Conservation (phyloP, 306 rosid species). For the Castanea crenata region DNA sequence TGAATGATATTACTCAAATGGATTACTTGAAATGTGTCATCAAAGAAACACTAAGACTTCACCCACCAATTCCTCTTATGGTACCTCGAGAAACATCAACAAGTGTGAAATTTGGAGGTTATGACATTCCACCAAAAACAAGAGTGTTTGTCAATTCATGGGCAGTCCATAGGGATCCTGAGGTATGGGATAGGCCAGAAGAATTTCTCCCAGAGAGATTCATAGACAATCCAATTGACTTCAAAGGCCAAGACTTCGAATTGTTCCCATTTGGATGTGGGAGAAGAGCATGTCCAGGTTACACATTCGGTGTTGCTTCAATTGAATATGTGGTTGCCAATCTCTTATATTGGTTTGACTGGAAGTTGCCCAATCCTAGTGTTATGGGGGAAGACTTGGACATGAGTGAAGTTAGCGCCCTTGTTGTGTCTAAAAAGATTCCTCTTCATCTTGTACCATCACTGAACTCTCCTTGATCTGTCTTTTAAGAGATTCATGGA, state of each 20-base stretch:
- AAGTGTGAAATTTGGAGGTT: conserved; percentile 9
- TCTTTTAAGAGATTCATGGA: not conserved
- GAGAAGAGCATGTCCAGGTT: conserved; percentile 34
- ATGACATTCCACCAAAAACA: conserved; percentile 17
- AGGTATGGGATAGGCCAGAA: conserved; percentile 27
- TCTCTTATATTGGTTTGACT: not conserved
- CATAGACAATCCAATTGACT: not conserved
- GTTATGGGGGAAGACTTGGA: not conserved
- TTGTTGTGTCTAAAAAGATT: not conserved
- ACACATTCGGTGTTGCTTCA: conserved; percentile 14
- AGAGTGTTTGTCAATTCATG: conserved; percentile 20
- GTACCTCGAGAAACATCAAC: conserved; percentile 23
- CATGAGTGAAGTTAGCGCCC: not conserved
- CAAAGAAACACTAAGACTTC: conserved; percentile 36
- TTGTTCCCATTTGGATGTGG: conserved; percentile 34
- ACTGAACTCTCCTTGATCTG: not conserved
- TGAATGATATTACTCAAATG: conserved; percentile 27
- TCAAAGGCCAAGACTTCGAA: conserved; percentile 22
- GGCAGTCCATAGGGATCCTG: conserved; percentile 33
- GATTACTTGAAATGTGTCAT: conserved; percentile 26
- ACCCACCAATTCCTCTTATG: conserved; percentile 29
- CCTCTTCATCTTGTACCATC: not conserved
- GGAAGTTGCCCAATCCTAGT: not conserved
- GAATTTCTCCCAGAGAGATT: conserved; percentile 40
- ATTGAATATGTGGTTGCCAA: conserved; percentile 6